Evolutionary conservation across 192 early-diverging fungal species (phyloP).

Genomic region (Tieghemiomyces parasiticus): DNA sequence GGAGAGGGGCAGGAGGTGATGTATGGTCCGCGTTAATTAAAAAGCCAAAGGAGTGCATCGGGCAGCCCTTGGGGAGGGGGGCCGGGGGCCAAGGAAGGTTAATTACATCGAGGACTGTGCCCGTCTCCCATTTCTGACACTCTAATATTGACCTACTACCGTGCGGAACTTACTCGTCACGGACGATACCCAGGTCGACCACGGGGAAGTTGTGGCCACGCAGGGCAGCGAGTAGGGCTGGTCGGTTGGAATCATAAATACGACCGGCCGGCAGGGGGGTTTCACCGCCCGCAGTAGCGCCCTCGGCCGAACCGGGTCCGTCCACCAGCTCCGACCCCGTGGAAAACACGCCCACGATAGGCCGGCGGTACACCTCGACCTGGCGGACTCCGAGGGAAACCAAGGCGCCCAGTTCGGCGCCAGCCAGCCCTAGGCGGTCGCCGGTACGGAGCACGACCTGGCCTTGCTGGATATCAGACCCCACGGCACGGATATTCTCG

Average conservation of each 20-base stretch:
- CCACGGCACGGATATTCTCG: constrained; percentile 71
- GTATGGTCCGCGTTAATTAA: too few species aligned
- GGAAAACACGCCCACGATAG: constrained; percentile 65
- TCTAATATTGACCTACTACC: too few species aligned
- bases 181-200: constrained; percentile 58
- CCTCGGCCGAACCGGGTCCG: constrained; percentile 8
- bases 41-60: too few species aligned
- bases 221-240: constrained; percentile 53
- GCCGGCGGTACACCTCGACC: constrained; percentile 41
- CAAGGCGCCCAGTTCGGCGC: constrained; percentile 75
- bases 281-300: constrained; percentile 21
- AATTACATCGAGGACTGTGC: too few species aligned
- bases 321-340: constrained; percentile 89
- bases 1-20: too few species aligned
- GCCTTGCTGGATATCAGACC: constrained; percentile 53
- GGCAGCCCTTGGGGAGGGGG: too few species aligned
- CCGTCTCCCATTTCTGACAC: too few species aligned
- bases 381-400: constrained; percentile 55
- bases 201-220: constrained; percentile 41
- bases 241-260: constrained; percentile 79
- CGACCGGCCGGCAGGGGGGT: constrained; percentile 26
- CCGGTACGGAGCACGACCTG: constrained; percentile 41
- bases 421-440: constrained; percentile 40
- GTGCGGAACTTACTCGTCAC: constrained; percentile 51
- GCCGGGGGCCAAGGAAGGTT: too few species aligned